These are phyloP conservation scores for Cyberlindnera nakhonratchasimensis DNA, from an alignment of 805 yeast genomes.

Conservation along the genomic window DNA sequence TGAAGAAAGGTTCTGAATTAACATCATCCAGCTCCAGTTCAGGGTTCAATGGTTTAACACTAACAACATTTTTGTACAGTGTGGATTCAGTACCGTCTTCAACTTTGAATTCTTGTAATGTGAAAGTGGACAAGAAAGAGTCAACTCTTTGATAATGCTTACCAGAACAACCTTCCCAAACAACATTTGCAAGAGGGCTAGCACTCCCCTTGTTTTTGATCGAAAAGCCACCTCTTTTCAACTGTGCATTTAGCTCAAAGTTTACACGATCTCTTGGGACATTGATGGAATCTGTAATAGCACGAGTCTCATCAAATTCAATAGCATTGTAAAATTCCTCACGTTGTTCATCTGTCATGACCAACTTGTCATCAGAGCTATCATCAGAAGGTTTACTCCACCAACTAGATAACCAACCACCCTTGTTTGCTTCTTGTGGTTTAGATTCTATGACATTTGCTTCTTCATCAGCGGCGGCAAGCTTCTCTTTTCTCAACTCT, in stretches of 20 bases:
- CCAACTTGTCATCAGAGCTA: constrained; percentile 37
- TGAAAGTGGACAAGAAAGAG: constrained; percentile 68
- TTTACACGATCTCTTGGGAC: constrained; percentile 71
- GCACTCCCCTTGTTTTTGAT: constrained; percentile 38
- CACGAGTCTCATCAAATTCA: constrained; percentile 73
- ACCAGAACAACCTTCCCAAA: constrained; percentile 78
- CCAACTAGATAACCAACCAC: constrained; percentile 79
- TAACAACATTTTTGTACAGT: constrained; percentile 81
- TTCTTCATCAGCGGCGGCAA: constrained; percentile 19
- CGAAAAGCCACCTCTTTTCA: constrained; percentile 74
- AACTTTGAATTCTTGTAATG: constrained; percentile 75
- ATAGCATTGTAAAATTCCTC: constrained; percentile 90
- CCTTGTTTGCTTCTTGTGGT: constrained; percentile 10
- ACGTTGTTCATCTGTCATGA: constrained; percentile 80
- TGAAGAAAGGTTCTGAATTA: constrained; percentile 64
- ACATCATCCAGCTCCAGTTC: constrained; percentile 31
- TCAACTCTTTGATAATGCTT: constrained; percentile 74
- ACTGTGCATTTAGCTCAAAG: constrained; percentile 61
- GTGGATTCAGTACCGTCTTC: constrained; percentile 83
- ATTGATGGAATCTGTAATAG: constrained; percentile 49
- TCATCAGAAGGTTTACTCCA: constrained; percentile 29
- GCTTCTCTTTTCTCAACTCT: constrained; percentile 57
- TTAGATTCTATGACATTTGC: constrained; percentile 6
- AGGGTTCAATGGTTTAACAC: constrained; percentile 62
- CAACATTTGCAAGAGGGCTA: constrained; percentile 64